Evolutionary conservation across 495 filamentous ascomycete species (phyloP).

Genomic region (Wilcoxina mikolae): DNA sequence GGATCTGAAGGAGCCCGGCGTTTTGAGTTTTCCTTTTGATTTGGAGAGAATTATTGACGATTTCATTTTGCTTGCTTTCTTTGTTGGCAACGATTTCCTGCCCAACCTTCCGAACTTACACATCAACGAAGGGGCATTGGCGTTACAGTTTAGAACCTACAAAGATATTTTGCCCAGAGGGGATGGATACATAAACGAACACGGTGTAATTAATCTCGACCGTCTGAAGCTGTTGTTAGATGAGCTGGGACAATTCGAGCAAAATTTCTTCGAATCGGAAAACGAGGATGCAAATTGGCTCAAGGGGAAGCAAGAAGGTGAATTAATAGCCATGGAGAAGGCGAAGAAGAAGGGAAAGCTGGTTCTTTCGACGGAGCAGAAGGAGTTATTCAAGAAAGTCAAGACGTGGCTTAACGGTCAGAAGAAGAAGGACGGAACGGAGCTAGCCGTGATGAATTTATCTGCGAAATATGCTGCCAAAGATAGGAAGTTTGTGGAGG

Average conservation of each 20-base stretch:
- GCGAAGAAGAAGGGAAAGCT: slow-evolving; percentile 43
- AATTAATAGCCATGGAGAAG: slow-evolving; percentile 47
- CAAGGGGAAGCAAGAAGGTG: slow-evolving; percentile 59
- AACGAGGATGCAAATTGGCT: slow-evolving; percentile 82
- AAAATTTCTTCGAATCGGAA: slow-evolving; percentile 80
- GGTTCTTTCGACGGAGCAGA: slow-evolving; percentile 66
- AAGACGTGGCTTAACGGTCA: slow-evolving; percentile 42
- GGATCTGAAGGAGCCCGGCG: slow-evolving; percentile 65
- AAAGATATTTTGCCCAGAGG: slow-evolving; percentile 75
- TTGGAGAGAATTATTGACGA: slow-evolving; percentile 97
- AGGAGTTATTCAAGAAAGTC: slow-evolving; percentile 63
- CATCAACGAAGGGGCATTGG: slow-evolving; percentile 94
- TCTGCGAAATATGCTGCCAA: slow-evolving; percentile 59
- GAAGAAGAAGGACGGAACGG: slow-evolving; percentile 20
- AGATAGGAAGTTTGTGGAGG: slow-evolving; percentile 84
- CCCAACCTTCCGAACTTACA: slow-evolving; percentile 91
- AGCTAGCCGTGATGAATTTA: slow-evolving; percentile 47
- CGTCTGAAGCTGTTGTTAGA: slow-evolving; percentile 66
- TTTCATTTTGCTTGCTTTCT: slow-evolving; percentile 99
- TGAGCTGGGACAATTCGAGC: slow-evolving; percentile 70
- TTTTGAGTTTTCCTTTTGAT: slow-evolving; percentile 66
- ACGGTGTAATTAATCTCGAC: slow-evolving; percentile 73
- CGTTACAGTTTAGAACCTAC: slow-evolving; percentile 95
- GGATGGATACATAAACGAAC: slow-evolving; percentile 92
- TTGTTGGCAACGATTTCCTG: slow-evolving; percentile 98